Evolutionary conservation across 169 alveolate species (phyloP), one percentile per base, ranked within the genome.

Genomic region (Plasmodium billcollinsi): DNA sequence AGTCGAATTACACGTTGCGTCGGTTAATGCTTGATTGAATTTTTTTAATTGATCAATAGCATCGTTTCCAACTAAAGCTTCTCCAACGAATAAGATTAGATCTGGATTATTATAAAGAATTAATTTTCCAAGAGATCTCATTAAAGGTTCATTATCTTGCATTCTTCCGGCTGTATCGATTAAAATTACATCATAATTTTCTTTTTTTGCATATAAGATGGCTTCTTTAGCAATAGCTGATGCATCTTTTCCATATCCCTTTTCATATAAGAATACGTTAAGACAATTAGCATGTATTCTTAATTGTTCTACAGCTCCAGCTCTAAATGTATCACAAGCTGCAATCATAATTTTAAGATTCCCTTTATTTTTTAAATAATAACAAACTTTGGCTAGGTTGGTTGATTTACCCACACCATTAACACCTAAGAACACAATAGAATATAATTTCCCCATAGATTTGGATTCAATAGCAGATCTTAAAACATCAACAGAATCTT

Each of bases 381-480:
- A 98, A 26, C 99, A 98, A 43, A 98, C 99, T 92, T 99, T 99
- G 29, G 99, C 99, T 43, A 99, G 94, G 88, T 97, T 98, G 12
- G 99, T 99, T 21, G 99, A 97, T 95, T 99, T 99, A 26, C 99
- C 99, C 1, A 99, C 99, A 3, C 99, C 99, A 91, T 99, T 99
- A 14, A 99, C 99, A 5, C 99, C 99, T 54, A 98, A 95, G 71
- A 98, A 97, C 18, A 96, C 98, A 26, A 97, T 95, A 2, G 98
- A 96, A 88, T 97, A 98, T 15, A 98, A 97, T 85, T 96, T 95
- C 2, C 99, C 98, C 39, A 94, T 93, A 62, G 97, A 94, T 73
- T 97, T 98, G 3, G 98, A 97, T 45, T 97, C 96, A 78, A 95
- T 92, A 26, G 99, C 99, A 56, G 97, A 97, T 65, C 97, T 88